These are phyloP conservation scores for Dichotomopilus funicola DNA, from an alignment of 2,329 filamentous ascomycete species.

Conservation along the genomic window DNA sequence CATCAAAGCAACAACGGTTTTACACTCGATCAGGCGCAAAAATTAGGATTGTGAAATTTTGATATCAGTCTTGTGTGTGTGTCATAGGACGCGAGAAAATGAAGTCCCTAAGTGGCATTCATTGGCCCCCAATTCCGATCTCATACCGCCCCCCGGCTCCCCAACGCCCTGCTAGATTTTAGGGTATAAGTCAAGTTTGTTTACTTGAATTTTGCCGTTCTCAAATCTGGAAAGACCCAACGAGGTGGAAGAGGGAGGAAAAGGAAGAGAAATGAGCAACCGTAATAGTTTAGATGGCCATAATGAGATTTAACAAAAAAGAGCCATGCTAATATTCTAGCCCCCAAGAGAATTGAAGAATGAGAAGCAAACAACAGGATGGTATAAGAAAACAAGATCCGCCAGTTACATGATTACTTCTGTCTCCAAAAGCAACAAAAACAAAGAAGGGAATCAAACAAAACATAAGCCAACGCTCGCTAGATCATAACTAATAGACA, in stretches of 20 bases:
- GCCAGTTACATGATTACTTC: neutral
- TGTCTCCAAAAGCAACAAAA: slow-evolving; percentile 19
- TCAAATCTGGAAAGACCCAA: slow-evolving; percentile 1
- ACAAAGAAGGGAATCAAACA: slow-evolving; percentile 16
- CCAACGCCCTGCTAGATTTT: slow-evolving; percentile 15
- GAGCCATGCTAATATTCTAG: neutral
- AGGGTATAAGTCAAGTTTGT: slow-evolving; percentile 31
- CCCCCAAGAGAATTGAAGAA: neutral
- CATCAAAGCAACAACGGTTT: neutral
- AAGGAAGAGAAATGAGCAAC: neutral
- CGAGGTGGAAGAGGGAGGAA: neutral
- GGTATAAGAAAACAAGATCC: slow-evolving; percentile 13
- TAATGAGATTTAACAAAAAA: neutral
- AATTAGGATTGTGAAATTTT: too few species aligned
- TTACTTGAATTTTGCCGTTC: slow-evolving; percentile 13
- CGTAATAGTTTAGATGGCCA: neutral
- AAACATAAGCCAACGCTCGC: slow-evolving; percentile 23
- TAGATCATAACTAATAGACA: slow-evolving; percentile 4
- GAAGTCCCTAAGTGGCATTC: too few species aligned
- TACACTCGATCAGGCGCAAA: too few species aligned
- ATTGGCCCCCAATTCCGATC: slow-evolving; percentile 1
- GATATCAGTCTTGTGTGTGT: too few species aligned
- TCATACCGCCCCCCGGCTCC: slow-evolving; percentile 13
- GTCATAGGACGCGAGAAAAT: too few species aligned
- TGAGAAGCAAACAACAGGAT: neutral